A percentile compares a stretch with the other conserved stretches of the same genome.
These are phyloP conservation scores for Vigna unguiculata DNA, from an alignment of 306 rosid genomes.

Conservation along the genomic window DNA sequence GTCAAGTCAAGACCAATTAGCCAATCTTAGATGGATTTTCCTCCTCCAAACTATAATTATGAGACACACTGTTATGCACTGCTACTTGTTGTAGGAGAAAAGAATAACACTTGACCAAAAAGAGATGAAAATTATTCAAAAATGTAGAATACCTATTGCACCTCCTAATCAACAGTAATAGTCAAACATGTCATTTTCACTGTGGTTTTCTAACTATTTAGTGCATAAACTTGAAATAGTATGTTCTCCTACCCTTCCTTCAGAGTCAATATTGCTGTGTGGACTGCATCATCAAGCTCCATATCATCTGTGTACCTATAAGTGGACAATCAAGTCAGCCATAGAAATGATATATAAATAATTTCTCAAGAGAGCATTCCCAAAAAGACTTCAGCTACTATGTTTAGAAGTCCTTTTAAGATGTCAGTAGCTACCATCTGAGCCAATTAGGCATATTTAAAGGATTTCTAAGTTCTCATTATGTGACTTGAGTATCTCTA, in stretches of 20 bases:
- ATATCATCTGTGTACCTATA: conserved; percentile 89
- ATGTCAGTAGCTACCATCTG: not conserved
- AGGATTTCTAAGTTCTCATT: conserved; percentile 9
- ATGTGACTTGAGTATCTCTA: not conserved
- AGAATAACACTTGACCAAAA: conserved; percentile 23
- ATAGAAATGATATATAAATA: not conserved
- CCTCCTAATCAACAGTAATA: conserved; percentile 16
- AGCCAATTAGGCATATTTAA: not conserved
- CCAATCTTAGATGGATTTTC: conserved; percentile 26
- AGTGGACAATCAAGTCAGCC: conserved; percentile 34
- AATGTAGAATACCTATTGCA: not conserved
- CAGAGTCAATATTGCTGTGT: conserved; percentile 91
- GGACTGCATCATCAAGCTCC: conserved; percentile 99
- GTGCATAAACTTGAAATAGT: conserved; percentile 34
- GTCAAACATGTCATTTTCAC: conserved; percentile 33
- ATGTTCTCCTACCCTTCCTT: conserved; percentile 84
- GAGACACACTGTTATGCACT: conserved; percentile 23
- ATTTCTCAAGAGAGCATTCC: not conserved
- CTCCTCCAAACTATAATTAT: conserved; percentile 19
- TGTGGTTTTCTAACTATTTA: not conserved
- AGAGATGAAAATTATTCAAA: conserved; percentile 12
- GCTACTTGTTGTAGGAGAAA: not conserved
- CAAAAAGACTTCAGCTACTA: not conserved
- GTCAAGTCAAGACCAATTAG: conserved; percentile 15
- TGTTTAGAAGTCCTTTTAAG: not conserved